These are phyloP conservation scores for Yamadazyma membranifaciens DNA, from an alignment of 1,139 yeast genomes.

Conservation along the genomic window DNA sequence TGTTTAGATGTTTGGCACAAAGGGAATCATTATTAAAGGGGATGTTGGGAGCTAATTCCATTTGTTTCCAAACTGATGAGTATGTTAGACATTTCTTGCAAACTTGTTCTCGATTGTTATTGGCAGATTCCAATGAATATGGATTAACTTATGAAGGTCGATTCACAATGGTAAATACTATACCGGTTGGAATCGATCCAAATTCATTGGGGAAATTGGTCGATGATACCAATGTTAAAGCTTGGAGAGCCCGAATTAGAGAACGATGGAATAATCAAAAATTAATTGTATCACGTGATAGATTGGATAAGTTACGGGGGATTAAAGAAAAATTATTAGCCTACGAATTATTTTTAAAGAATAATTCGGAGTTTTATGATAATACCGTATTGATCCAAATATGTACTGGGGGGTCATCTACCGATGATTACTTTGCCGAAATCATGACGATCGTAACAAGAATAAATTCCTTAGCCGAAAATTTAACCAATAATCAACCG, in stretches of 20 bases:
- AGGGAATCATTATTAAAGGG: slow-evolving; percentile 77
- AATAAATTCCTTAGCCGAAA: slow-evolving; percentile 72
- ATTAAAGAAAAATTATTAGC: slow-evolving; percentile 84
- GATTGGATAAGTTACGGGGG: slow-evolving; percentile 84
- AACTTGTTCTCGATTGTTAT: slow-evolving; percentile 78
- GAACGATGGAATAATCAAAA: slow-evolving; percentile 74
- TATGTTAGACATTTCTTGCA: slow-evolving; percentile 92
- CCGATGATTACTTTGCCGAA: slow-evolving; percentile 66
- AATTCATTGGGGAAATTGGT: slow-evolving; percentile 50
- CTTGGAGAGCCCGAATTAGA: slow-evolving; percentile 71
- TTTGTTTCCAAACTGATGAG: slow-evolving; percentile 89
- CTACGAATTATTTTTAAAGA: slow-evolving; percentile 71
- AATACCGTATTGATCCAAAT: slow-evolving; percentile 79
- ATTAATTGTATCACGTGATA: slow-evolving; percentile 84
- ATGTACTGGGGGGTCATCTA: slow-evolving; percentile 44
- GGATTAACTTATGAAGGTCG: slow-evolving; percentile 72
- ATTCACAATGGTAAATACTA: slow-evolving; percentile 62
- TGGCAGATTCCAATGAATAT: slow-evolving; percentile 76
- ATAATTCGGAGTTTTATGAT: slow-evolving; percentile 69
- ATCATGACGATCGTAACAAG: slow-evolving; percentile 77
- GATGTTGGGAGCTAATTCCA: slow-evolving; percentile 82
- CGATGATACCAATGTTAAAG: slow-evolving; percentile 50
- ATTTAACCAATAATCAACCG: slow-evolving; percentile 78
- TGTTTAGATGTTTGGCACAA: slow-evolving; percentile 90
- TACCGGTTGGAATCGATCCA: slow-evolving; percentile 89